Percentiles rank a stretch among this genome's conserved stretches.
phyloP scores from a whole-genome alignment of 345 rosid species.

The Aquilaria yunnanensis region DNA sequence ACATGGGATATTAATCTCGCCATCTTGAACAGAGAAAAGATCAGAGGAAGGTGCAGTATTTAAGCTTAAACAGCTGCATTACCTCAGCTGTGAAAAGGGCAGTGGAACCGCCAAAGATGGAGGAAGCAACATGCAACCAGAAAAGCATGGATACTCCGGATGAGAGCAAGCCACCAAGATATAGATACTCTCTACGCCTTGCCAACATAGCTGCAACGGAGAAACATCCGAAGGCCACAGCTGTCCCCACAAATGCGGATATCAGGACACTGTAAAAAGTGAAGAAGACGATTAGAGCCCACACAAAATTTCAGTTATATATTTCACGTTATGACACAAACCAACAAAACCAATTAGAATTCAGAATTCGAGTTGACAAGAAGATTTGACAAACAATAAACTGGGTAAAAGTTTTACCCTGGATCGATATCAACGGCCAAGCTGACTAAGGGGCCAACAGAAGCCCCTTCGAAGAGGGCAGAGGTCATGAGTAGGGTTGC shows the following conservation, averaged over 20 bases:
- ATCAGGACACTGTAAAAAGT: conserved; percentile 50
- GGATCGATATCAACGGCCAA: conserved; percentile 68
- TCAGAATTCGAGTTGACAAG: not conserved
- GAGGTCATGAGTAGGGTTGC: conserved; percentile 63
- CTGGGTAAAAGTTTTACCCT: conserved; percentile 31
- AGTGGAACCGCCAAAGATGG: conserved; percentile 86
- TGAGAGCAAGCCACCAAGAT: conserved; percentile 93
- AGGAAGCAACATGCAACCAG: conserved; percentile 90
- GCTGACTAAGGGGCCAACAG: conserved; percentile 76
- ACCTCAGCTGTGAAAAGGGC: conserved; percentile 88
- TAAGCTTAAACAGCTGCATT: not conserved
- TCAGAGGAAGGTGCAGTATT: not conserved
- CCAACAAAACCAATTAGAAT: not conserved
- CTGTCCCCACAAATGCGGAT: conserved; percentile 88
- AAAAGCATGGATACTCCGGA: conserved; percentile 78
- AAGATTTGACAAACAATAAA: not conserved
- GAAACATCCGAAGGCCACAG: conserved; percentile 86
- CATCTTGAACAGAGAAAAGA: not conserved
- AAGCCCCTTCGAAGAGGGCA: conserved; percentile 77
- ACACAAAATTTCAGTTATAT: not conserved
- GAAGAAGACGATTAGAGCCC: not conserved
- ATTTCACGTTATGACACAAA: not conserved
- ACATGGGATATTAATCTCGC: not conserved
- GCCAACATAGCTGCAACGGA: conserved; percentile 92
- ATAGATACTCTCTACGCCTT: conserved; percentile 89